Base-by-base conservation (phyloP, 2,329 filamentous ascomycete genomes). In the Pyrenophora seminiperda region DNA sequence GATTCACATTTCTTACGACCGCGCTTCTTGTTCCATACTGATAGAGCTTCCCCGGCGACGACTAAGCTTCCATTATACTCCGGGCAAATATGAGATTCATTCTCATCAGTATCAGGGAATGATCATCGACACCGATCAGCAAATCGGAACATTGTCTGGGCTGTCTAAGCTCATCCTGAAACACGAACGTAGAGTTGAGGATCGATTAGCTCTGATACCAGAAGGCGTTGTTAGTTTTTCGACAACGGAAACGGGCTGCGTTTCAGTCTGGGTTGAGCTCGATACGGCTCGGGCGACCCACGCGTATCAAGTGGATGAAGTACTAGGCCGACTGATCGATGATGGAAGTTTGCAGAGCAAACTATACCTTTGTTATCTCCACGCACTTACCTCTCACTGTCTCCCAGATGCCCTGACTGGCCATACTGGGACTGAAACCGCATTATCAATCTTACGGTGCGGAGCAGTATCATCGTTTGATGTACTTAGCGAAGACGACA, bases 381-480 rank as follows among this genome's bases (percentile, higher is more conserved):
- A 86, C 53, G 81, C 78, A 0, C 47, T 83, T 0, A 86, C 83
- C 0, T 81, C 82, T 0, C 75, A 76, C 40, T 81, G 74, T 19
- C 65, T 83, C 0, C 77, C 78, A 0, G 83, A 86, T 55, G 68
- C 66, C 0, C 68, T 85, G 0, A 81, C 77, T 0, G 38, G 59
- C 0, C 65, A 67, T 4, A 86, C 81, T 0, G 83, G 84, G 0
- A 83, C 81, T 0, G 83, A 86, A 54, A 65, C 80, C 37, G 80
- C 82, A 0, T 57, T 86, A 0, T 54, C 61, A 0, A 80, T 83
- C 1, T 61, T 86, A 0, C 34, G 50, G 0, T 81, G 79, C 0
- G 80, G 80, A 0, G 73, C 80, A 0, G 65, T 83, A 0, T 61
- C 68, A 14, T 86, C 83, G 0, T 79, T 80, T 38, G 63, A 72